Evolutionary conservation across 2,329 filamentous ascomycete species (phyloP).

Genomic region (Beauveria pseudobassiana): DNA sequence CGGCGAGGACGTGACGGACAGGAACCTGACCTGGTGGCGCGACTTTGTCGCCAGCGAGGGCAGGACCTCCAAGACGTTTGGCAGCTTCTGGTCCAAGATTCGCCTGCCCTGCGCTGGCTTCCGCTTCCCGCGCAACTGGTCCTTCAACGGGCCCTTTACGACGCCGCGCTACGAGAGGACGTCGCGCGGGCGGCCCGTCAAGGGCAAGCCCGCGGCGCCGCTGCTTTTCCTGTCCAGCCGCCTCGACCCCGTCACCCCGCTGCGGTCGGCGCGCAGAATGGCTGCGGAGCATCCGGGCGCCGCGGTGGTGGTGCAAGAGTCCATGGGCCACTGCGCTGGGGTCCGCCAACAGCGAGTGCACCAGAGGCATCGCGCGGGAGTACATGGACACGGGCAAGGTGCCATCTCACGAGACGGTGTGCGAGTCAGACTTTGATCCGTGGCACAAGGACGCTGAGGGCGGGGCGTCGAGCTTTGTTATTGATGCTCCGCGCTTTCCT

Average conservation of each 20-base stretch:
- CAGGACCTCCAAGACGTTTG: constrained; percentile 16
- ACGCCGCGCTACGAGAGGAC: constrained; percentile 13
- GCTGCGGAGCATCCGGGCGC: constrained; percentile 17
- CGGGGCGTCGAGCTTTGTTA: not conserved
- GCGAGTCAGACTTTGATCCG: constrained; percentile 14
- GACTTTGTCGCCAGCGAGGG: constrained; percentile 13
- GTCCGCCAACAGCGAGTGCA: constrained; percentile 11
- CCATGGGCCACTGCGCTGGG: constrained; percentile 15
- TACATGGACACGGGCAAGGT: constrained; percentile 17
- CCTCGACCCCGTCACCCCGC: constrained; percentile 33
- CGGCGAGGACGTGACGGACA: constrained; percentile 1
- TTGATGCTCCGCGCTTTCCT: not conserved
- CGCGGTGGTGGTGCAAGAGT: constrained; percentile 17
- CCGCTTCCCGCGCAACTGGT: constrained; percentile 23
- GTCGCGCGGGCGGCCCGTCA: not conserved
- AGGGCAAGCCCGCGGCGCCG: constrained; percentile 25
- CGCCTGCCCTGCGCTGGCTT: constrained; percentile 27
- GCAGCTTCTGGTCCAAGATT: constrained; percentile 17
- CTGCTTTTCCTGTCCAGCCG: constrained; percentile 30
- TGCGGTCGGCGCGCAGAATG: constrained; percentile 25
- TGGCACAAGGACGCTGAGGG: not conserved
- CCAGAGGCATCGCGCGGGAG: constrained; percentile 10
- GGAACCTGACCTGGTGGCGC: not conserved
- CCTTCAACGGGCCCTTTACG: constrained; percentile 20
- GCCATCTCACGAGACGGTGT: constrained; percentile 14